These are phyloP conservation scores for Echites panduratus DNA, from an alignment of 257 asterid genomes.

Conservation along the genomic window DNA sequence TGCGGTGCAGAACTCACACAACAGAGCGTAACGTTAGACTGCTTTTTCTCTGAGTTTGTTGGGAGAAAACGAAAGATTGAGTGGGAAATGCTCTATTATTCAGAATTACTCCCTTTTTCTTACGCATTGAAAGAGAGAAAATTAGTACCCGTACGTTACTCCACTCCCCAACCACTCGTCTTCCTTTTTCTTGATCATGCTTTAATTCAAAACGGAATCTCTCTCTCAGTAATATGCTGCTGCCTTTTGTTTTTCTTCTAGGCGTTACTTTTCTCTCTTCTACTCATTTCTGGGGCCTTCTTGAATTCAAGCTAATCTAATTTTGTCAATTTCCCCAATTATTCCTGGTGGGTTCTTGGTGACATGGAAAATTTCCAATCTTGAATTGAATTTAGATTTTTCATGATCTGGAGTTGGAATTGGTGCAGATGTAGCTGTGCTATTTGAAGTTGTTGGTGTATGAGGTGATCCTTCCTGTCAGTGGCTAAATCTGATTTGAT, in stretches of 20 bases:
- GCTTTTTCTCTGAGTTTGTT: conserved; percentile 26
- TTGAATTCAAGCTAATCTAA: neutral
- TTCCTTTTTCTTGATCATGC: conserved; percentile 20
- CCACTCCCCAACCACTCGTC: conserved; percentile 22
- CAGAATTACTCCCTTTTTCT: conserved; percentile 5
- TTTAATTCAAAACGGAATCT: conserved; percentile 8
- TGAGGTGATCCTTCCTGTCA: conserved; percentile 15
- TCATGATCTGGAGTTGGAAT: conserved; percentile 22
- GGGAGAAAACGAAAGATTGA: conserved; percentile 45
- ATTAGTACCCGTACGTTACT: conserved; percentile 22
- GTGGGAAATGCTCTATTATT: conserved; percentile 17
- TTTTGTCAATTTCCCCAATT: neutral
- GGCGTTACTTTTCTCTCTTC: conserved; percentile 2
- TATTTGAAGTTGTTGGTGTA: conserved; percentile 17
- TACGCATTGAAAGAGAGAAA: conserved; percentile 28
- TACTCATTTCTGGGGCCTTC: conserved; percentile 17
- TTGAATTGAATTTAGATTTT: conserved; percentile 21
- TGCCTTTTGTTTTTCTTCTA: neutral
- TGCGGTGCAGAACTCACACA: neutral
- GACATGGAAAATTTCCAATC: conserved; percentile 31
- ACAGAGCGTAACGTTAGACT: neutral
- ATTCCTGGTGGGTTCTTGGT: conserved; percentile 5
- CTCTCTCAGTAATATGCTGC: neutral
- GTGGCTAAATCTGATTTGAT: conserved; percentile 5
- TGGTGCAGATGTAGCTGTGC: conserved; percentile 16